Evolutionary conservation across 2,329 filamentous ascomycete species (phyloP).

Genomic region (Alternaria consortialis): DNA sequence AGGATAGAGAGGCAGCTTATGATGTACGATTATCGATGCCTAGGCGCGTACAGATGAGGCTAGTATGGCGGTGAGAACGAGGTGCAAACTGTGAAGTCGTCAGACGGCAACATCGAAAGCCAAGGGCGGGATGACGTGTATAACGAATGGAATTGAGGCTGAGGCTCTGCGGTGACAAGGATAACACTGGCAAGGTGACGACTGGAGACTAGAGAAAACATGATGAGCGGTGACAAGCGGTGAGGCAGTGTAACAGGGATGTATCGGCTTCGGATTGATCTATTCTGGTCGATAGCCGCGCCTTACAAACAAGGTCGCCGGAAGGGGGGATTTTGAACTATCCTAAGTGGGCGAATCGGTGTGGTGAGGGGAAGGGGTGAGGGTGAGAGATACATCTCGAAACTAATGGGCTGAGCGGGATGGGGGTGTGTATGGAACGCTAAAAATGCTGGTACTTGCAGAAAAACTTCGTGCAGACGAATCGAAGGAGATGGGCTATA

Average conservation of each 20-base stretch:
- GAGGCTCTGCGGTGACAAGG: neutral
- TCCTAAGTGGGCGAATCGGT: constrained; percentile 6
- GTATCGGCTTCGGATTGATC: constrained; percentile 16
- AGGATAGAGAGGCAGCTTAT: neutral
- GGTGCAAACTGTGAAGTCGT: neutral
- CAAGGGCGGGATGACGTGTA: neutral
- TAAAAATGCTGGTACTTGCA: constrained; percentile 6
- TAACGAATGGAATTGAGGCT: neutral
- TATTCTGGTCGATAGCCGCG: constrained; percentile 21
- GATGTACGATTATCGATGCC: neutral
- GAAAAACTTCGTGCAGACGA: neutral
- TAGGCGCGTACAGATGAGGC: no score
- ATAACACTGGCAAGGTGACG: neutral
- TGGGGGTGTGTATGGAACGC: constrained; percentile 9
- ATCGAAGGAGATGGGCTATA: constrained; percentile 15
- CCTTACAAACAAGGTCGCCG: constrained; percentile 13
- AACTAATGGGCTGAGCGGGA: constrained; percentile 20
- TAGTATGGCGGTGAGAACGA: neutral
- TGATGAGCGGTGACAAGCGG: constrained; percentile 4
- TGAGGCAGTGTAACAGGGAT: constrained; percentile 1
- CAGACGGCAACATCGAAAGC: neutral
- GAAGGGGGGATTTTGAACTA: constrained; percentile 9
- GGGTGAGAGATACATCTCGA: neutral
- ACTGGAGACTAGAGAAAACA: constrained; percentile 2
- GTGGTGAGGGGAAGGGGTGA: constrained; percentile 4